Conservation (phyloP, 2,329 filamentous ascomycete species). For the Ophiostoma sp. region DNA sequence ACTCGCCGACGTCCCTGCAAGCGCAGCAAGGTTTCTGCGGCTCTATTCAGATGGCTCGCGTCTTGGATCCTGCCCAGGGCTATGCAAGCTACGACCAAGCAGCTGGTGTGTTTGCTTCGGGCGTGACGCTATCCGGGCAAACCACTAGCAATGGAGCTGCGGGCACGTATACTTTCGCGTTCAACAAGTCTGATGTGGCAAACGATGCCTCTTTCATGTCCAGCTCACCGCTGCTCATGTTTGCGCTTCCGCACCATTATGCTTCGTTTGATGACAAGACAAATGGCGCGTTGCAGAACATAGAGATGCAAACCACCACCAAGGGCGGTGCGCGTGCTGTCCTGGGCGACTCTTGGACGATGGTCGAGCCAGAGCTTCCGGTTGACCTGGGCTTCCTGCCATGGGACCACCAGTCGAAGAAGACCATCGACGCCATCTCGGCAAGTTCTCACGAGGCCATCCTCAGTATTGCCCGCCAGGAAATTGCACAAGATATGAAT, state of each 20-base stretch:
- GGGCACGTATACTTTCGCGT: conserved; percentile 70
- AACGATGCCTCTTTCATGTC: conserved; percentile 29
- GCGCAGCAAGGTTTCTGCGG: conserved; percentile 67
- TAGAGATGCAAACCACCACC: conserved; percentile 71
- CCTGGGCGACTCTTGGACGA: conserved; percentile 66
- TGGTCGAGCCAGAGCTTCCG: conserved; percentile 70
- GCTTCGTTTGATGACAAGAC: conserved; percentile 62
- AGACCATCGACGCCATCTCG: conserved; percentile 44
- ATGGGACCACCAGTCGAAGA: conserved; percentile 55
- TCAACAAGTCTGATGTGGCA: conserved; percentile 62
- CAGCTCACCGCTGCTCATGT: conserved; percentile 64
- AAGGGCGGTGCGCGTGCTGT: conserved; percentile 76
- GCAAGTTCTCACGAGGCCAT: conserved; percentile 55
- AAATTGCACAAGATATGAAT: conserved; percentile 66
- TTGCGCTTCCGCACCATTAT: conserved; percentile 79
- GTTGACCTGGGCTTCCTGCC: conserved; percentile 70
- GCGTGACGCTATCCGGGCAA: conserved; percentile 56
- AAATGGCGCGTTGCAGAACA: conserved; percentile 39
- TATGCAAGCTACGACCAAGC: conserved; percentile 63
- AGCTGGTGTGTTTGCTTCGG: conserved; percentile 66
- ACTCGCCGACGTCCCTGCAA: conserved; percentile 57
- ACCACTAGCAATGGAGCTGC: conserved; percentile 44
- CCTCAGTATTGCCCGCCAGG: conserved; percentile 57
- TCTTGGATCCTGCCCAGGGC: conserved; percentile 49
- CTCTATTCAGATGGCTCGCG: conserved; percentile 76